phyloP scores from a whole-genome alignment of 2,329 filamentous ascomycete species.

The Cordyceps cateniannulata region DNA sequence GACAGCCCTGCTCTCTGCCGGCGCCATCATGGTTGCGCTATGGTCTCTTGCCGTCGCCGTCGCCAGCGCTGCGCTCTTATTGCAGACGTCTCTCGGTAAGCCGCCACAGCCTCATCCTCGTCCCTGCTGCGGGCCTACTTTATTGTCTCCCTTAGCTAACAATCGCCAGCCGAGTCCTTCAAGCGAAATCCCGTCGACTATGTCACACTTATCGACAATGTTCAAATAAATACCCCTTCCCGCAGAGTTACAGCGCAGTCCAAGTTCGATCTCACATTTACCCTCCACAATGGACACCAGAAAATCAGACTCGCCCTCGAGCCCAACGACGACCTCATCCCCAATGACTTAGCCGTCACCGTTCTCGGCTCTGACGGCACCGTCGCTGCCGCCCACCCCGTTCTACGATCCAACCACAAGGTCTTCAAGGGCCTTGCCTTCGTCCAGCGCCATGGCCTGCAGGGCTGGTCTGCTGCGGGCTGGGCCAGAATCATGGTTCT shows the following conservation, averaged over 20 bases:
- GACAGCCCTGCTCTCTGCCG: neutral
- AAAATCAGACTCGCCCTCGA: constrained; percentile 74
- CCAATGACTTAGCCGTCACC: constrained; percentile 66
- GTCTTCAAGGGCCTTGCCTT: constrained; percentile 80
- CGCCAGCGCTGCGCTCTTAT: constrained; percentile 24
- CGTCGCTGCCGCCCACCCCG: constrained; percentile 56
- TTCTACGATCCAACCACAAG: constrained; percentile 68
- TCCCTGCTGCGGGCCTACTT: neutral
- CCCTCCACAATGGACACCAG: constrained; percentile 59
- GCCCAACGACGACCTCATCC: constrained; percentile 86
- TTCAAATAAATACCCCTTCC: constrained; percentile 70
- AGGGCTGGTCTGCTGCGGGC: constrained; percentile 71
- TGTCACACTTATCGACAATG: constrained; percentile 66
- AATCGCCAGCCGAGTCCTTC: constrained; percentile 56
- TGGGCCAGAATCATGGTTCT: constrained; percentile 80
- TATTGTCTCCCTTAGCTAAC: constrained; percentile 1
- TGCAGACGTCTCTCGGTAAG: constrained; percentile 27
- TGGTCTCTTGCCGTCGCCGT: constrained; percentile 26
- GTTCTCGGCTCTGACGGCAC: constrained; percentile 68
- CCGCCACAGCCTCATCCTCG: neutral
- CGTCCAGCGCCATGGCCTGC: constrained; percentile 51
- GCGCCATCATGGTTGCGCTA: constrained; percentile 27
- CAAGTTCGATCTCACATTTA: constrained; percentile 78
- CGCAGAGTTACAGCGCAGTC: constrained; percentile 75
- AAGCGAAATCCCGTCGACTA: constrained; percentile 71